These are phyloP conservation scores for Lachnellula willkommii DNA, from an alignment of 2,329 filamentous ascomycete genomes.

Conservation along the genomic window DNA sequence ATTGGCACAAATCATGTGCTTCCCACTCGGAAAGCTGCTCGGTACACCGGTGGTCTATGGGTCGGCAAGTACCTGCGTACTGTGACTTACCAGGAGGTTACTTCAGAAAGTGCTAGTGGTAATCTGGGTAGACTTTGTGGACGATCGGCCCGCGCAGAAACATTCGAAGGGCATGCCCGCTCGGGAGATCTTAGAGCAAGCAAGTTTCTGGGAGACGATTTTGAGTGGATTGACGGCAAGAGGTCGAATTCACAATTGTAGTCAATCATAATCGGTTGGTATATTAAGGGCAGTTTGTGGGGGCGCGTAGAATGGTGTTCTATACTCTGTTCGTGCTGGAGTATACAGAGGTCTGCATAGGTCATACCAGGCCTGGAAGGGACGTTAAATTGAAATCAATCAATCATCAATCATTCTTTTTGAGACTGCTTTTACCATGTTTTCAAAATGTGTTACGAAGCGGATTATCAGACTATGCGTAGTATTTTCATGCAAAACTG, in stretches of 20 bases:
- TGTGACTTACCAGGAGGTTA: slow-evolving; percentile 49
- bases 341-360: too few species aligned
- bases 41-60: slow-evolving; percentile 50
- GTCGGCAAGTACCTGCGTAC: slow-evolving; percentile 50
- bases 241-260: neutral
- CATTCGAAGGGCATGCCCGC: slow-evolving; percentile 48
- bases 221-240: slow-evolving; percentile 38
- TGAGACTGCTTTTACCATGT: too few species aligned
- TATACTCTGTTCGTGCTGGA: too few species aligned
- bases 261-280: too few species aligned
- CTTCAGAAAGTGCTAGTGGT: slow-evolving; percentile 38
- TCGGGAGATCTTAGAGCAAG: slow-evolving; percentile 45
- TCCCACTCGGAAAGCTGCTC: slow-evolving; percentile 42
- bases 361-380: too few species aligned
- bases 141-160: slow-evolving; percentile 44
- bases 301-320: too few species aligned
- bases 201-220: slow-evolving; percentile 37
- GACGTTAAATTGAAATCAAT: too few species aligned
- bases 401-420: too few species aligned
- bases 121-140: slow-evolving; percentile 45
- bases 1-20: slow-evolving; percentile 53
- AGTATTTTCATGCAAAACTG: too few species aligned
- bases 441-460: too few species aligned
- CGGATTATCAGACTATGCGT: too few species aligned
- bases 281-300: too few species aligned